Evolutionary conservation across 164 flowering plant species (phyloP), one percentile per base, ranked within the genome.

Genomic region (Magnolia kwangsiensis): DNA sequence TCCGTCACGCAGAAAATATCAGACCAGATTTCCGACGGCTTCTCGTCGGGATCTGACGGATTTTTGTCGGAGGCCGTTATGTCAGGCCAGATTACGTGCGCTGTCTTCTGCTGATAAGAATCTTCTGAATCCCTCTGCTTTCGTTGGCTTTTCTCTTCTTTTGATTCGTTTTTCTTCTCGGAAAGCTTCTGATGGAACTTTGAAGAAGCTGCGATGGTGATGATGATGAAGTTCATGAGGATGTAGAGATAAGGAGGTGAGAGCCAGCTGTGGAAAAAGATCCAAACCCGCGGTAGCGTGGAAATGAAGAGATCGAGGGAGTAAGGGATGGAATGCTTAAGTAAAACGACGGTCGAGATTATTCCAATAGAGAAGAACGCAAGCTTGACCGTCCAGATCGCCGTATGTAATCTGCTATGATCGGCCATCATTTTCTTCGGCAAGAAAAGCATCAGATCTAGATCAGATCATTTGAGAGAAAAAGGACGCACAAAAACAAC

Each of bases 161-260:
- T 49, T 5, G 66, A 66, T 24, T 77, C 65, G 64, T 23, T 58
- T 67, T 79, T 78, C 11, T 23, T 51, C 18, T 66, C 75, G 64
- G 67, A 13, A 45, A 9, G 49, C 74, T 72, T 63, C 4, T 77
- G 82, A 49, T 82, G 84, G 77, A 86, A 83, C 64, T 78, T 80
- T 0, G 96, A 89, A 5, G 92, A 81, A 7, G 88, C 92, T 14
- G 73, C 92, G 76, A 93, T 90, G 78, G 84, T 78, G 80, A 91
- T 80, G 87, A 93, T 90, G 79, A 93, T 93, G 75, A 78, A 82
- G 79, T 93, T 90, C 68, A 90, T 78, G 71, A 91, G 23, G 45
- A 91, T 50, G 85, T 89, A 90, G 49, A 93, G 79, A 74, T 89
- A 91, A 8, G 90, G 93, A 59, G 95, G 96, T 64, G 78, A 74